Evolutionary conservation across 2,329 filamentous ascomycete genomes (phyloP), one percentile per base, ranked within the genome.

Genomic region (Sarocladium kiliense): DNA sequence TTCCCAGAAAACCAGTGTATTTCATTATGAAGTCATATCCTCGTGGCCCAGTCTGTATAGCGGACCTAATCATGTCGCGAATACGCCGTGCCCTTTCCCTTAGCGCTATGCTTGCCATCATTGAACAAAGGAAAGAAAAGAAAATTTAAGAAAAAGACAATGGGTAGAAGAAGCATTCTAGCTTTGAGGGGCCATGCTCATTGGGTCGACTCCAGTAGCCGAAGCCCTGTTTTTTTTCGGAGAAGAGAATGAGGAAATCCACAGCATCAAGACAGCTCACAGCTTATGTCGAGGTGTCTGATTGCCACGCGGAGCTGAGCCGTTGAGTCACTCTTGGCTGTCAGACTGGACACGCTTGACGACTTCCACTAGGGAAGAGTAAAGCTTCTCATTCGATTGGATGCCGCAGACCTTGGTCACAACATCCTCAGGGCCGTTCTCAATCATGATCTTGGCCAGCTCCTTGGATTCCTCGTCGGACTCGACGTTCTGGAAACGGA

Each of bases 401-500:
- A 99, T 79, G 39, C 91, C 91, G 62, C 89, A 95, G 60, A 99
- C 82, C 72, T 93, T 82, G 68, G 78, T 76, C 45, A 93, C 89
- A 9, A 93, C 88, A 1, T 88, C 86, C 63, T 89, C 85, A 14
- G 93, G 77, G 2, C 78, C 77, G 66, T 87, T 81, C 59, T 86
- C 80, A 58, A 88, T 84, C 76, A 99, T 87, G 67, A 95, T 91
- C 77, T 89, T 85, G 65, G 90, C 89, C 11, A 99, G 81, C 73
- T 96, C 86, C 61, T 76, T 78, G 60, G 89, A 95, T 81, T 97
- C 94, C 0, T 95, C 89, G 60, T 99, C 94, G 12, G 86, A 91
- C 63, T 92, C 84, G 55, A 97, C 88, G 64, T 96, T 90, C 77
- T 97, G 92, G 86, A 97, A 99, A 60, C 88, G 89, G 71, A 99